phyloP scores from a whole-genome alignment of 805 yeast genomes.

The Myxozyma geophila region DNA sequence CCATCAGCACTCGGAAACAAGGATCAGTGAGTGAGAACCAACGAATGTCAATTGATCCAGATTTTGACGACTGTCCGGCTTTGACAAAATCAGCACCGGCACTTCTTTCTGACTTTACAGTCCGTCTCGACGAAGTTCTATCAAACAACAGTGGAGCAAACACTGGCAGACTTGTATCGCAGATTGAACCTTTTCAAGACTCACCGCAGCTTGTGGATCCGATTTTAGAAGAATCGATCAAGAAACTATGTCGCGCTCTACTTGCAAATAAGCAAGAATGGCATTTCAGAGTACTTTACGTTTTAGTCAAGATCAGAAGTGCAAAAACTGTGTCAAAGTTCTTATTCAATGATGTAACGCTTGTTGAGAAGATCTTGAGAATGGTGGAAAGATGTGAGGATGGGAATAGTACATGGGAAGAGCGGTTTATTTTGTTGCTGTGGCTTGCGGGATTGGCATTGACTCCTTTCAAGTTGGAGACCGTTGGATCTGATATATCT shows the following conservation, averaged over 20 bases:
- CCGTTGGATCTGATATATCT: slow-evolving; percentile 46
- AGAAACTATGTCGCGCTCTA: slow-evolving; percentile 1
- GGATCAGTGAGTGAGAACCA: not conserved
- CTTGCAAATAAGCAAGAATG: slow-evolving; percentile 11
- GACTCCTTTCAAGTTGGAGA: slow-evolving; percentile 70
- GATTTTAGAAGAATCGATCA: slow-evolving; percentile 19
- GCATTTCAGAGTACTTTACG: slow-evolving; percentile 55
- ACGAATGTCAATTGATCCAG: slow-evolving; percentile 17
- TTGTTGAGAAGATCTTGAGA: slow-evolving; percentile 50
- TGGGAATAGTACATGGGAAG: slow-evolving; percentile 96
- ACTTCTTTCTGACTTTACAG: slow-evolving; percentile 18
- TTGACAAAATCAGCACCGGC: slow-evolving; percentile 29
- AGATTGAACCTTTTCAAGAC: slow-evolving; percentile 33
- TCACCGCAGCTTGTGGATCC: slow-evolving; percentile 32
- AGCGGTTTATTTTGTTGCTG: slow-evolving; percentile 90
- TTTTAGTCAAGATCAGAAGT: slow-evolving; percentile 67
- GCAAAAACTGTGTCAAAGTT: slow-evolving; percentile 62
- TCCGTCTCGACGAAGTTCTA: slow-evolving; percentile 3
- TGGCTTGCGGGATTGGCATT: slow-evolving; percentile 75
- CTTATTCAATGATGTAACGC: slow-evolving; percentile 62
- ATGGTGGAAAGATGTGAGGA: slow-evolving; percentile 44
- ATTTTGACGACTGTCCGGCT: slow-evolving; percentile 35
- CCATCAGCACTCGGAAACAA: not conserved
- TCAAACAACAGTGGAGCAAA: not conserved
- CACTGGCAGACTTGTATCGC: not conserved